phyloP scores from a whole-genome alignment of 2,329 filamentous ascomycete genomes.

The Zymoseptoria tritici region DNA sequence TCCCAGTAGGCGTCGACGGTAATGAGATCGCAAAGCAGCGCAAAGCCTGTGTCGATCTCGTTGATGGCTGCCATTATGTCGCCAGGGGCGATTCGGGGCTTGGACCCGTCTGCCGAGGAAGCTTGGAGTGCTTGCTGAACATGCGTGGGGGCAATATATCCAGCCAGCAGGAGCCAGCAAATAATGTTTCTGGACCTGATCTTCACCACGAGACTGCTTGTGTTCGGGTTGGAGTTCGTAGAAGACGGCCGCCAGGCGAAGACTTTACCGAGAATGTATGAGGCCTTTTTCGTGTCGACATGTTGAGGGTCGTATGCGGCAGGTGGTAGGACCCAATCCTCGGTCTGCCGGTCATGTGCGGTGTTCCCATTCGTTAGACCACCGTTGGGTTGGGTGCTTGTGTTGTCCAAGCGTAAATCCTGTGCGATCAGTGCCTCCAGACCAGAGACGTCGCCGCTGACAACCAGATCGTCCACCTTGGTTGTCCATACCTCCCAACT shows the following conservation, averaged over 20 bases:
- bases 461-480: slow-evolving; percentile 19
- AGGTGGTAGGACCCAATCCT: slow-evolving; percentile 39
- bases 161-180: slow-evolving; percentile 53
- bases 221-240: not conserved
- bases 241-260: slow-evolving; percentile 30
- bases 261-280: slow-evolving; percentile 45
- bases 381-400: not conserved
- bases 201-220: slow-evolving; percentile 10
- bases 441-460: slow-evolving; percentile 16
- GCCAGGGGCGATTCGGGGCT: slow-evolving; percentile 39
- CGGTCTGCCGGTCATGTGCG: not conserved
- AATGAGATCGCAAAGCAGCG: slow-evolving; percentile 59
- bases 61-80: slow-evolving; percentile 57
- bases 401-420: slow-evolving; percentile 4
- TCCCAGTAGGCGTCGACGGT: slow-evolving; percentile 56
- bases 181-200: slow-evolving; percentile 43
- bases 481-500: slow-evolving; percentile 24
- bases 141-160: slow-evolving; percentile 39
- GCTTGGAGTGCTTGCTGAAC: slow-evolving; percentile 34
- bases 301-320: slow-evolving; percentile 33
- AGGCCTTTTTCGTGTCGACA: slow-evolving; percentile 58
- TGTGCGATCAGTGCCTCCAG: slow-evolving; percentile 26
- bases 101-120: slow-evolving; percentile 22
- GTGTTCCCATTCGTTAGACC: slow-evolving; percentile 3
- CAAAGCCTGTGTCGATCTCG: slow-evolving; percentile 60